Evolutionary conservation across 2,329 filamentous ascomycete species (phyloP).

Genomic region (Venturia oleaginea): DNA sequence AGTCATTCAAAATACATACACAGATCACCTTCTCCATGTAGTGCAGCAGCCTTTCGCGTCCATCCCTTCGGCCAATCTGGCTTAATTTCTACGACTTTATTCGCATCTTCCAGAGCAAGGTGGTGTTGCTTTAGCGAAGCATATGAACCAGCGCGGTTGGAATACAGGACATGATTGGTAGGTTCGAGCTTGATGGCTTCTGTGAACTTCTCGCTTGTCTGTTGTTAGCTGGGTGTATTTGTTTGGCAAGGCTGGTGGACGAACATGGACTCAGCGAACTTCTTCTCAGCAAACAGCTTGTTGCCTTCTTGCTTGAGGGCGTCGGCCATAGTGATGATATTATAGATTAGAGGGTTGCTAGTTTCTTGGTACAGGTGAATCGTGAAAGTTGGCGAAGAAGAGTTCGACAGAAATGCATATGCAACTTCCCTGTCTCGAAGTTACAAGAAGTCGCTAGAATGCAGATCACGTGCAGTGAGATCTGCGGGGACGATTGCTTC

Average conservation of each 20-base stretch:
- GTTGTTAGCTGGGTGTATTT: slow-evolving; percentile 8
- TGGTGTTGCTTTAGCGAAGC: slow-evolving; percentile 86
- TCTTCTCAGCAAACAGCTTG: slow-evolving; percentile 95
- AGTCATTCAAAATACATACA: slow-evolving; percentile 32
- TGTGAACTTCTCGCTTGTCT: slow-evolving; percentile 75
- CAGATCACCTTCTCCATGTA: slow-evolving; percentile 80
- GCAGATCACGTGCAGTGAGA: not conserved
- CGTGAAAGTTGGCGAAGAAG: not conserved
- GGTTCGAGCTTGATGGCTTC: slow-evolving; percentile 85
- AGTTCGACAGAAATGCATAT: not conserved
- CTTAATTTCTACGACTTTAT: slow-evolving; percentile 90
- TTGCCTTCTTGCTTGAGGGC: slow-evolving; percentile 96
- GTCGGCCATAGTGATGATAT: slow-evolving; percentile 49
- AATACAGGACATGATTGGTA: slow-evolving; percentile 92
- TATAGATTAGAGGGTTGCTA: not conserved
- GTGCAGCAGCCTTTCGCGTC: slow-evolving; percentile 83
- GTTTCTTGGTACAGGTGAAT: not conserved
- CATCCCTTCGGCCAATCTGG: slow-evolving; percentile 97
- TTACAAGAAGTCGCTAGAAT: not conserved
- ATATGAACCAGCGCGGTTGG: slow-evolving; percentile 81
- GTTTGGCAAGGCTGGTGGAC: slow-evolving; percentile 32
- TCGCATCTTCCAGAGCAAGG: slow-evolving; percentile 77
- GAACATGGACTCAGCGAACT: slow-evolving; percentile 92
- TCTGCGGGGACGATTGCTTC: not conserved
- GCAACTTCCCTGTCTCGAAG: not conserved